phyloP scores from a whole-genome alignment of 371 early-diverging fungal species.

The Rhizopus arrhizus region DNA sequence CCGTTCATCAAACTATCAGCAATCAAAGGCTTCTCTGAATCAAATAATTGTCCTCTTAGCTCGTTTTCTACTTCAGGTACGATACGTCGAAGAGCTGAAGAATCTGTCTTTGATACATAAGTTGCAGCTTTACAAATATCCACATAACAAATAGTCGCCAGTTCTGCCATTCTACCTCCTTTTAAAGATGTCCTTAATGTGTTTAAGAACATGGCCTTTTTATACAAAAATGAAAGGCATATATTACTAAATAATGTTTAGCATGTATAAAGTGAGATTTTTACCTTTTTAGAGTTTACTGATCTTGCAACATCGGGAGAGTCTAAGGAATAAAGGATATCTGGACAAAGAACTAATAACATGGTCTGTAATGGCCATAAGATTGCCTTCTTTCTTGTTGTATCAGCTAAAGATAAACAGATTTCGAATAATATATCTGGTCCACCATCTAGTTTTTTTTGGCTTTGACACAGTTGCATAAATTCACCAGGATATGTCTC shows the following conservation, averaged over 20 bases:
- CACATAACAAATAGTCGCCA: slow-evolving; percentile 76
- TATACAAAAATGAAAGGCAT: neutral
- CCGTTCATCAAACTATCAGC: slow-evolving; percentile 63
- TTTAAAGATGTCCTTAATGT: slow-evolving; percentile 66
- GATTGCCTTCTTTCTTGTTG: slow-evolving; percentile 63
- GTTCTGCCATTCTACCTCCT: slow-evolving; percentile 67
- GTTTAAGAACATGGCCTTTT: slow-evolving; percentile 66
- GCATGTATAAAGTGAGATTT: too few species aligned
- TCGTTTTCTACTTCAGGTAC: slow-evolving; percentile 79
- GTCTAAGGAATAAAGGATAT: slow-evolving; percentile 61
- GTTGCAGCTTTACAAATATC: slow-evolving; percentile 82
- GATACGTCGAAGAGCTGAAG: slow-evolving; percentile 65
- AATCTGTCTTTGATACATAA: slow-evolving; percentile 66
- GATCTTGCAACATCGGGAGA: slow-evolving; percentile 45
- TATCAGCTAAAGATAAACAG: slow-evolving; percentile 72
- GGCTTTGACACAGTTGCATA: slow-evolving; percentile 66
- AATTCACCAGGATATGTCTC: slow-evolving; percentile 81
- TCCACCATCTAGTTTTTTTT: slow-evolving; percentile 76
- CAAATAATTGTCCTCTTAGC: slow-evolving; percentile 71
- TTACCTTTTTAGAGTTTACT: slow-evolving; percentile 48
- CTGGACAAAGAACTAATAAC: slow-evolving; percentile 81
- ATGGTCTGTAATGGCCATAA: slow-evolving; percentile 87
- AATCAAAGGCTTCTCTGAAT: slow-evolving; percentile 58
- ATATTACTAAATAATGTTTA: neutral
- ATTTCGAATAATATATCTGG: slow-evolving; percentile 80